phyloP scores from a whole-genome alignment of 1,284 basidiomycete species.

The Exobasidium cylindrosporum region DNA sequence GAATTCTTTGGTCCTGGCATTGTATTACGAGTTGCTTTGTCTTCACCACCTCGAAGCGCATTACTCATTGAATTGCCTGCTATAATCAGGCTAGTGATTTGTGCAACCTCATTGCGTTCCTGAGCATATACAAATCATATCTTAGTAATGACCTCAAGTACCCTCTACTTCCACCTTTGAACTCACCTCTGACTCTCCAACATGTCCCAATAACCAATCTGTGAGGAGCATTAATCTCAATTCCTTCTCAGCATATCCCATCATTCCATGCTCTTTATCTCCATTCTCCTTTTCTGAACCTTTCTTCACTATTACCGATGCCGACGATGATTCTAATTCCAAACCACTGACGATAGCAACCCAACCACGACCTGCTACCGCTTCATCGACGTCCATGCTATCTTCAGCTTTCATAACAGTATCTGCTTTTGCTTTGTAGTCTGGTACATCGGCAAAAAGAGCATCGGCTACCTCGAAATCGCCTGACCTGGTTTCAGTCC shows the following conservation, averaged over 20 bases:
- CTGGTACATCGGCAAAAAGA: conserved; percentile 12
- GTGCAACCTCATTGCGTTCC: conserved; percentile 22
- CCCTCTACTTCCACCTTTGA: not conserved
- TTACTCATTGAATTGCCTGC: conserved; percentile 32
- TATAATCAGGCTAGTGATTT: conserved; percentile 34
- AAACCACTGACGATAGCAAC: conserved; percentile 1
- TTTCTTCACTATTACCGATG: conserved; percentile 44
- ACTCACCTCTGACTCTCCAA: conserved; percentile 63
- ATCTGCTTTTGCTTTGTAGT: not conserved
- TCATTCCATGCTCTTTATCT: conserved; percentile 12
- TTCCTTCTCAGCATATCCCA: conserved; percentile 22
- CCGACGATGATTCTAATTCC: not conserved
- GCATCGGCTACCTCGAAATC: conserved; percentile 89
- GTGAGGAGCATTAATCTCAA: conserved; percentile 37
- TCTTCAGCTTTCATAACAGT: conserved; percentile 11
- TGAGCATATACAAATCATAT: too few relatives aligned
- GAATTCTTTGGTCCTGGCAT: not conserved
- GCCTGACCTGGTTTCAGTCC: conserved; percentile 80
- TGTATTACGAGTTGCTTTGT: conserved; percentile 2
- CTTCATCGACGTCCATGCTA: conserved; percentile 6
- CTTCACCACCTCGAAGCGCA: not conserved
- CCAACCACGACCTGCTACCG: conserved; percentile 35
- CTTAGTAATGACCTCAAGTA: not conserved
- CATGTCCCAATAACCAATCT: conserved; percentile 84
- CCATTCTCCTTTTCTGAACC: conserved; percentile 19